A percentile compares a stretch with the other conserved stretches of the same genome.
These are phyloP conservation scores for Trametes pubescens DNA, from an alignment of 1,284 basidiomycete species.

Conservation along the genomic window DNA sequence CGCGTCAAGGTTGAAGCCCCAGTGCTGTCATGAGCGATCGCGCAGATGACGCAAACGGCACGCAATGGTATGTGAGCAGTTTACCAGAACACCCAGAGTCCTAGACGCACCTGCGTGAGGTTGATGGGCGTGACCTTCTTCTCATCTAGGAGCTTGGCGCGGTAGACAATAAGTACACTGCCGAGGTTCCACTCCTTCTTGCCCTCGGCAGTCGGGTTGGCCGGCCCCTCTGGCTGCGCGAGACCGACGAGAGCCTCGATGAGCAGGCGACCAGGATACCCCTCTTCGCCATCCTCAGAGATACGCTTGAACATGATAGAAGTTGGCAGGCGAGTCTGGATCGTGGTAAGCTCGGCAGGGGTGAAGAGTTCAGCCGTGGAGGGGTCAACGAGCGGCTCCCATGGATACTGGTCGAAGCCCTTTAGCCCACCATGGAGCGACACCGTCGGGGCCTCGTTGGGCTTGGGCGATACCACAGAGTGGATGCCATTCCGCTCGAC, in stretches of 20 bases:
- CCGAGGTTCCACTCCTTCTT: conserved; percentile 60
- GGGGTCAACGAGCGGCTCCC: conserved; percentile 55
- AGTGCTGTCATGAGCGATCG: conserved; percentile 56
- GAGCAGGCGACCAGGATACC: conserved; percentile 67
- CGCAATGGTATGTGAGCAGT: conserved; percentile 14
- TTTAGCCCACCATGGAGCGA: conserved; percentile 75
- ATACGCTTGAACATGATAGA: conserved; percentile 62
- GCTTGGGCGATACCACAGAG: conserved; percentile 52
- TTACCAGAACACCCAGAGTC: not conserved
- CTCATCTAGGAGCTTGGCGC: conserved; percentile 63
- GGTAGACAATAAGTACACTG: conserved; percentile 69
- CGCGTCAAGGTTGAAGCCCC: conserved; percentile 83
- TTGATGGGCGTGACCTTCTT: conserved; percentile 74
- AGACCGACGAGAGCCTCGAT: conserved; percentile 69
- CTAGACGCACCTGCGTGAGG: conserved; percentile 65
- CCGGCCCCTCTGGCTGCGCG: conserved; percentile 53
- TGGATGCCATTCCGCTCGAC: conserved; percentile 62
- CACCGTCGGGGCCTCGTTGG: conserved; percentile 65
- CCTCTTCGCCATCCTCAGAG: conserved; percentile 73
- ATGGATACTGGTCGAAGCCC: conserved; percentile 67
- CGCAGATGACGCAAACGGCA: not conserved
- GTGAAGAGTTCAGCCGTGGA: conserved; percentile 63
- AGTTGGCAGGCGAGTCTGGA: conserved; percentile 45
- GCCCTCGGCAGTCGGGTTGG: conserved; percentile 38
- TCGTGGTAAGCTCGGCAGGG: conserved; percentile 55